These are phyloP conservation scores for Apostasia ramifera DNA, from an alignment of 106 monocot species.

Conservation along the genomic window DNA sequence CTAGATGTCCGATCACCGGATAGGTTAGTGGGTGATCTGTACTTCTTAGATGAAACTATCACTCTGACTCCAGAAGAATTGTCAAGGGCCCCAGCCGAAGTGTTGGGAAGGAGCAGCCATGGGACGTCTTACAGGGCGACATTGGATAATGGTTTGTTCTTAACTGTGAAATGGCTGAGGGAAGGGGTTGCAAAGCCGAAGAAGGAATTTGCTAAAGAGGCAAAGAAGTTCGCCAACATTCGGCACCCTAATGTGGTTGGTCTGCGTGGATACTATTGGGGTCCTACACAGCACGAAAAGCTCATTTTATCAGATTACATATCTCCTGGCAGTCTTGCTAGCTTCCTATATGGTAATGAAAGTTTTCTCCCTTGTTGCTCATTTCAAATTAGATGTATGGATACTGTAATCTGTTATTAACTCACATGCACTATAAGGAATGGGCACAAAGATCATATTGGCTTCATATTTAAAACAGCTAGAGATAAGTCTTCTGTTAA, in stretches of 20 bases:
- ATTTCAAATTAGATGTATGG: not conserved
- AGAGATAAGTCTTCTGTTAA: too few species aligned
- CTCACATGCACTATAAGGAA: too few species aligned
- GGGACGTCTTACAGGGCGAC: conserved; percentile 93
- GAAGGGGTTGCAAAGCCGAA: conserved; percentile 94
- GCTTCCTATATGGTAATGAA: conserved; percentile 86
- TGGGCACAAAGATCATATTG: too few species aligned
- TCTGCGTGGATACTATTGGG: conserved; percentile 91
- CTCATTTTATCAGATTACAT: conserved; percentile 85
- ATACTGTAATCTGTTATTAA: too few species aligned
- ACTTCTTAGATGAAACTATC: conserved; percentile 93
- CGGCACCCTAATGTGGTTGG: conserved; percentile 95
- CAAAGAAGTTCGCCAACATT: conserved; percentile 91
- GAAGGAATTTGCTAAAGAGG: conserved; percentile 91
- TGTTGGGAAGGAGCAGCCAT: conserved; percentile 93
- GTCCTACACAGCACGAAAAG: conserved; percentile 91
- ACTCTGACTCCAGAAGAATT: conserved; percentile 83
- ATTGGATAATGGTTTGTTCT: conserved; percentile 77
- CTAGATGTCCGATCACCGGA: conserved; percentile 77
- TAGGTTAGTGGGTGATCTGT: conserved; percentile 68
- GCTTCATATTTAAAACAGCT: too few species aligned
- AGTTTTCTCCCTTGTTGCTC: not conserved
- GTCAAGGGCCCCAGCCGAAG: conserved; percentile 87
- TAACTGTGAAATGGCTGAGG: conserved; percentile 94
- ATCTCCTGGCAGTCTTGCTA: conserved; percentile 87